Evolutionary conservation across 2,329 filamentous ascomycete species (phyloP), one percentile per base, ranked within the genome.

Genomic region (Coniochaeta sp.): DNA sequence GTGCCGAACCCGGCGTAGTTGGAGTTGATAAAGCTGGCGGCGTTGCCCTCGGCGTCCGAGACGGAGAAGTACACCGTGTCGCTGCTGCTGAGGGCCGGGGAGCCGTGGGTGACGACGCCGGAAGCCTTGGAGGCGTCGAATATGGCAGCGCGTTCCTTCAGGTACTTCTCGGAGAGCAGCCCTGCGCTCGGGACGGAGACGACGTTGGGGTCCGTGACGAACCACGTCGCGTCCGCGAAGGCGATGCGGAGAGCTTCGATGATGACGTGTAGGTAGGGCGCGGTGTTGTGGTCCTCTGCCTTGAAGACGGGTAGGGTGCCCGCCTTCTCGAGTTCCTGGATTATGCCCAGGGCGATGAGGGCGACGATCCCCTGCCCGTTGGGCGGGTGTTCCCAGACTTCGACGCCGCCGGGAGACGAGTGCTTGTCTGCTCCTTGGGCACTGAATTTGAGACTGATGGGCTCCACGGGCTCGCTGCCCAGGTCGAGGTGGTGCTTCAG

Each of bases 361-460:
- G 95, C 95, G 2, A 98, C 90, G 64, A 98, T 93, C 1, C 95
- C 95, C 74, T 98, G 95, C 0, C 95, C 93, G 68, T 98, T 98
- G 9, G 95, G 95, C 38, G 93, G 93, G 71, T 98, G 93, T 70
- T 99, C 95, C 93, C 93, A 98, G 0, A 99, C 78, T 69, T 96
- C 87, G 47, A 97, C 82, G 10, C 86, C 86, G 54, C 22, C 54
- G 30, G 28, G 28, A 32, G 54, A 19, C 30, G 54, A 34, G 34
- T 56, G 30, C 32, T 56, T 36, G 14, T 78, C 73, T 57, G 80
- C 77, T 17, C 32, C 58, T 67, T 91, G 89, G 9, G 89, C 88
- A 0, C 78, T 81, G 73, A 93, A 93, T 62, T 88, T 86, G 57
- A 97, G 80, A 0, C 89, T 93, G 65, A 98, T 95, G 17, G 95